Evolutionary conservation across 140 eudicot genomes (phyloP).

Genomic region (Cichorium intybus): DNA sequence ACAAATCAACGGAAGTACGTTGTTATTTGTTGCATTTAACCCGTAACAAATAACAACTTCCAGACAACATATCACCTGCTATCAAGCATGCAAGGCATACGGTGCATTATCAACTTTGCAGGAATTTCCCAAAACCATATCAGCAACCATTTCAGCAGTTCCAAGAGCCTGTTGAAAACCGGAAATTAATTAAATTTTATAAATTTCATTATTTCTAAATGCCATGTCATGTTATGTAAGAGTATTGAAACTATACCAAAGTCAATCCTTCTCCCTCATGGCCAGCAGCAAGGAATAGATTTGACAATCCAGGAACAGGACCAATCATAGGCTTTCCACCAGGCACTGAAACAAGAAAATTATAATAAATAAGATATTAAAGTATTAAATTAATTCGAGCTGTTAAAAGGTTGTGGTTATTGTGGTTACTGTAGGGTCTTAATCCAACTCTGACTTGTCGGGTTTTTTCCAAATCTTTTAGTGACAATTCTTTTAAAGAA

Average conservation of each 20-base stretch:
- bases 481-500: constrained; percentile 44
- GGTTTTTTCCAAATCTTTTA: constrained; percentile 41
- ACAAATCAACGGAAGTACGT: background rate
- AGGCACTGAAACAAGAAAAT: constrained; percentile 53
- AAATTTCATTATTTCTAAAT: background rate
- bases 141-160: constrained; percentile 90
- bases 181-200: background rate
- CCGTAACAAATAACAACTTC: background rate
- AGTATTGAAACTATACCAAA: constrained; percentile 45
- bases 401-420: background rate
- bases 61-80: constrained; percentile 19
- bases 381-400: constrained; percentile 3
- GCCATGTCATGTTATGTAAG: background rate
- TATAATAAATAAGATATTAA: background rate
- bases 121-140: constrained; percentile 75
- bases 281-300: constrained; percentile 79
- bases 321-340: constrained; percentile 96
- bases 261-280: constrained; percentile 98
- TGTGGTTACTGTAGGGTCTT: constrained; percentile 91
- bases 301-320: constrained; percentile 76
- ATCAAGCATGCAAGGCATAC: constrained; percentile 42
- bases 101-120: constrained; percentile 57
- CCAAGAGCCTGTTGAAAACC: constrained; percentile 72
- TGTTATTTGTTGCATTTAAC: background rate
- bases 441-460: constrained; percentile 81